These are phyloP conservation scores for Moesziomyces aphidis DNA, from an alignment of 1,284 basidiomycete species.

Conservation along the genomic window DNA sequence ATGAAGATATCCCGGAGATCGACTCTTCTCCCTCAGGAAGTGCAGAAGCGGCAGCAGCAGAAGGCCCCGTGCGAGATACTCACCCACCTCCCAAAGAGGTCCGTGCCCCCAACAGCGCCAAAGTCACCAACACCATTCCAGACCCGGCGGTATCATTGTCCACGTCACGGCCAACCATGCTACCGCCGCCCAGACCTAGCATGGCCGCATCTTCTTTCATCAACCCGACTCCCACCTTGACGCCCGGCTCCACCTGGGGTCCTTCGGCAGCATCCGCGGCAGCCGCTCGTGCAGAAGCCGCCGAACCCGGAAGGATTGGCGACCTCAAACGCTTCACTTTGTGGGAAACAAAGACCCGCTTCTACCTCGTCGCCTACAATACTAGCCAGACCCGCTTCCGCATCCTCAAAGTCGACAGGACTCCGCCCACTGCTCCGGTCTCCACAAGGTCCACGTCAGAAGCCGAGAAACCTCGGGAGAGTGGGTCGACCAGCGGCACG, in stretches of 20 bases:
- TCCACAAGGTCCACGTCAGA: constrained; percentile 10
- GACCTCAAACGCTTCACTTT: constrained; percentile 64
- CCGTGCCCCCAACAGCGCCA: constrained; percentile 29
- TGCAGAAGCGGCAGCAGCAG: neutral
- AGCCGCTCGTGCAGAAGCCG: constrained; percentile 41
- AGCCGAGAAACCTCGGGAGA: constrained; percentile 10
- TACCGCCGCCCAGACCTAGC: constrained; percentile 37
- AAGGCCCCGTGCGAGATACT: neutral
- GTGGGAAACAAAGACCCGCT: constrained; percentile 65
- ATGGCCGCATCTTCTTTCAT: constrained; percentile 48
- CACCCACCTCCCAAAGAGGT: constrained; percentile 20
- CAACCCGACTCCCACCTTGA: constrained; percentile 42
- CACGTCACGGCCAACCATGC: constrained; percentile 35
- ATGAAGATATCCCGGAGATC: neutral
- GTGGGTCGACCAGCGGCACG: neutral
- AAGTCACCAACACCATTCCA: constrained; percentile 40
- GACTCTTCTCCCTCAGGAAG: neutral
- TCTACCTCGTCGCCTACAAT: constrained; percentile 65
- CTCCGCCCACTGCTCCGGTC: constrained; percentile 41
- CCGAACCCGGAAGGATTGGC: constrained; percentile 51
- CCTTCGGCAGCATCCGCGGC: constrained; percentile 41
- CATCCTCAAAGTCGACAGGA: constrained; percentile 64
- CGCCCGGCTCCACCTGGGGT: constrained; percentile 48
- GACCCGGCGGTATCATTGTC: constrained; percentile 45
- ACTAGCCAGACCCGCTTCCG: constrained; percentile 62